Evolutionary conservation across 1,284 basidiomycete genomes (phyloP).

Genomic region (Cystobasidium sp.): DNA sequence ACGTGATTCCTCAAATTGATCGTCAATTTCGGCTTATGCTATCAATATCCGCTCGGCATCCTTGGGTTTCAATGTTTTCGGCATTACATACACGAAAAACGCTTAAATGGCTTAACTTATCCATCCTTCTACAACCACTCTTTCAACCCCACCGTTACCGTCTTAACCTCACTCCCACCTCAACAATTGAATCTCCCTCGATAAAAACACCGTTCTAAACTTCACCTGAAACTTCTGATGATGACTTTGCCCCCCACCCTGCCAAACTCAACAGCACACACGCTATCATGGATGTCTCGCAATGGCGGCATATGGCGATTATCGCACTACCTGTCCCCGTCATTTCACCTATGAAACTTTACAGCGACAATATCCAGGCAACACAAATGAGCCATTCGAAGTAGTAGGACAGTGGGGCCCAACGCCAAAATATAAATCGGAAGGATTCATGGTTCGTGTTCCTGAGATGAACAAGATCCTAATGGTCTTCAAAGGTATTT

Average conservation of each 20-base stretch:
- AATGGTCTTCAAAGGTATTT: conserved; percentile 40
- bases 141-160: too few relatives aligned
- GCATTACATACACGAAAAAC: too few relatives aligned
- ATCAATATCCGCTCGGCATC: too few relatives aligned
- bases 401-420: conserved; percentile 39
- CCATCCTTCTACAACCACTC: too few relatives aligned
- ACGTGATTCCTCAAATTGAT: background rate
- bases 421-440: conserved; percentile 26
- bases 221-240: background rate
- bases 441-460: conserved; percentile 40
- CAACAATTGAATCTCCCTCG: too few relatives aligned
- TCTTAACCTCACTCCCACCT: too few relatives aligned
- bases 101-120: too few relatives aligned
- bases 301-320: conserved; percentile 37
- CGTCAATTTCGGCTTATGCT: too few relatives aligned
- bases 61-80: too few relatives aligned
- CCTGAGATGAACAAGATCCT: conserved; percentile 39
- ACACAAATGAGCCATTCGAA: conserved; percentile 39
- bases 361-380: conserved; percentile 42
- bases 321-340: conserved; percentile 33
- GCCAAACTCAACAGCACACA: conserved; percentile 7
- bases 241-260: background rate
- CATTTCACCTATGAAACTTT: conserved; percentile 41
- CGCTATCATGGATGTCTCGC: conserved; percentile 31
- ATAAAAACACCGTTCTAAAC: too few relatives aligned